These are phyloP conservation scores for Pleurotus platypus DNA, from an alignment of 768 basidiomycete species.

Conservation along the genomic window DNA sequence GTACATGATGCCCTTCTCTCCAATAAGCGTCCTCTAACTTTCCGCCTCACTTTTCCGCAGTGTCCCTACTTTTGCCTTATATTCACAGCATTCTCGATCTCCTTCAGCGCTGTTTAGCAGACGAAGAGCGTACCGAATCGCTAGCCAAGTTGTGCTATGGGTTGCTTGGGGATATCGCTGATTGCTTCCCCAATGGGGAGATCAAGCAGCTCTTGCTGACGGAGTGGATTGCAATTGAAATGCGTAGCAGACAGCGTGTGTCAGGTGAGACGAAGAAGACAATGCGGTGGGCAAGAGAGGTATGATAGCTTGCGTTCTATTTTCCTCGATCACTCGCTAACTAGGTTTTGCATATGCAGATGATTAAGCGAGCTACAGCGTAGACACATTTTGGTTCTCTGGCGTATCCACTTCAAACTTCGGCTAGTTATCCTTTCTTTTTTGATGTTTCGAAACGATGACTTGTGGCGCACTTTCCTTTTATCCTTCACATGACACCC, in stretches of 20 bases:
- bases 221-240: conserved; percentile 74
- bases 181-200: conserved; percentile 77
- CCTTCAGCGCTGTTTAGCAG: conserved; percentile 67
- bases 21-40: conserved; percentile 2
- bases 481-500: neutral
- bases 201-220: conserved; percentile 76
- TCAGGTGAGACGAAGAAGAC: conserved; percentile 82
- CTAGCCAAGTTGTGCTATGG: conserved; percentile 77
- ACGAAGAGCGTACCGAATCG: conserved; percentile 82
- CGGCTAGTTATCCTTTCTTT: conserved; percentile 9
- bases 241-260: conserved; percentile 73
- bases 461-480: neutral
- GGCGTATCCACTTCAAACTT: neutral
- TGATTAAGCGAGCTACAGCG: conserved; percentile 78
- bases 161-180: conserved; percentile 90
- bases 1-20: conserved; percentile 32
- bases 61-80: conserved; percentile 62
- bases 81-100: conserved; percentile 76
- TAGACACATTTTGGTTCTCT: conserved; percentile 33
- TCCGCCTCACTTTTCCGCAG: conserved; percentile 20
- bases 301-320: conserved; percentile 21
- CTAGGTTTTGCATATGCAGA: conserved; percentile 33
- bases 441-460: neutral
- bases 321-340: too few species aligned
- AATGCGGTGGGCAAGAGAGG: conserved; percentile 92